phyloP scores from a whole-genome alignment of 2,329 filamentous ascomycete species.

The Cytospora chrysosperma region DNA sequence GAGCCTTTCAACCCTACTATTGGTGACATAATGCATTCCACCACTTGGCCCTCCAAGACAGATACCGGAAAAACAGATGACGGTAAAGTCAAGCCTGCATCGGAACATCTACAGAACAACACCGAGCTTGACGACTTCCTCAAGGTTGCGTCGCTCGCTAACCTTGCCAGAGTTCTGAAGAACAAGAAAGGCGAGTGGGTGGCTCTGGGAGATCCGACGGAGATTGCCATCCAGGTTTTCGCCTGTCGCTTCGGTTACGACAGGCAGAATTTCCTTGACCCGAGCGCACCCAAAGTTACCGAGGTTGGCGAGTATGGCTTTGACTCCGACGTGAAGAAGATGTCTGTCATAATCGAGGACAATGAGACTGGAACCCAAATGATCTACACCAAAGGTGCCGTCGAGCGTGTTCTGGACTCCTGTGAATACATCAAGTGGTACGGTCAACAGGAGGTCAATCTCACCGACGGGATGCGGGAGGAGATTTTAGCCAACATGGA shows the following conservation, averaged over 20 bases:
- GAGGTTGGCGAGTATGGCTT: constrained; percentile 62
- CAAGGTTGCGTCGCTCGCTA: constrained; percentile 58
- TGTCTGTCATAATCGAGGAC: constrained; percentile 58
- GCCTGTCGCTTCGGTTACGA: constrained; percentile 61
- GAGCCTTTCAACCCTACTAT: constrained; percentile 57
- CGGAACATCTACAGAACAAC: no score
- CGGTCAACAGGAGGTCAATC: constrained; percentile 25
- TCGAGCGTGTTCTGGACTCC: constrained; percentile 58
- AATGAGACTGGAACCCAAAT: constrained; percentile 29
- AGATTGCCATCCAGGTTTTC: constrained; percentile 68
- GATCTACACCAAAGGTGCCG: constrained; percentile 55
- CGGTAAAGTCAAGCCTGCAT: background rate
- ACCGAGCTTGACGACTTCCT: constrained; percentile 49
- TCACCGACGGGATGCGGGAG: constrained; percentile 20
- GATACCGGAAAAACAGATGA: background rate
- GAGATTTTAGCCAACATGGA: constrained; percentile 55
- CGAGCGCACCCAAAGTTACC: constrained; percentile 44
- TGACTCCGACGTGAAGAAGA: constrained; percentile 64
- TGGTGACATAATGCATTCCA: constrained; percentile 37
- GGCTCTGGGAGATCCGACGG: constrained; percentile 61
- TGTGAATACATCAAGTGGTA: constrained; percentile 48
- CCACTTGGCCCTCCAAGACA: background rate
- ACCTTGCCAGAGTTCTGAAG: constrained; percentile 54
- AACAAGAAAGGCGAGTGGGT: constrained; percentile 46
- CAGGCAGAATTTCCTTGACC: constrained; percentile 47